Conservation (phyloP, 2,329 filamentous ascomycete species). For the Cercospora canescens region DNA sequence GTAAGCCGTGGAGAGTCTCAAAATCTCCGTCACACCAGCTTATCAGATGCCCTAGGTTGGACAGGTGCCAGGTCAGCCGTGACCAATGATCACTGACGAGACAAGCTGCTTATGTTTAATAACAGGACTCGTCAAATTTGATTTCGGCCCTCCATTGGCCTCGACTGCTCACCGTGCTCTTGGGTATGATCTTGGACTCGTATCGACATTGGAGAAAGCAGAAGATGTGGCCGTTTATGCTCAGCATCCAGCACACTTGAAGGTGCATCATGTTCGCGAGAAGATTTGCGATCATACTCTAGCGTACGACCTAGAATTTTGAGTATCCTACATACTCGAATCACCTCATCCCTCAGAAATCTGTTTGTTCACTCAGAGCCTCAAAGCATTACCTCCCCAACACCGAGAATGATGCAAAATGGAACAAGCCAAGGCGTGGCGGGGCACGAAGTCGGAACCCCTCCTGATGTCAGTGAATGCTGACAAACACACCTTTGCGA, state of each 20-base stretch:
- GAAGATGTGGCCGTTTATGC: conserved; percentile 47
- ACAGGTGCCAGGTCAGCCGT: conserved; percentile 20
- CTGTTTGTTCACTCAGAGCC: background rate
- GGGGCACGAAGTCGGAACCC: background rate
- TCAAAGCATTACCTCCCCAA: background rate
- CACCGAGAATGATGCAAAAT: background rate
- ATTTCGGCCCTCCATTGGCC: conserved; percentile 37
- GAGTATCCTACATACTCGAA: background rate
- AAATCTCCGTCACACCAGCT: background rate
- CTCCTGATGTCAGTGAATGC: background rate
- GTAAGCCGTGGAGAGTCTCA: background rate
- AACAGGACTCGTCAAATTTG: conserved; percentile 21
- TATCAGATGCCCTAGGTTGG: conserved; percentile 1
- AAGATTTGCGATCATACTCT: conserved; percentile 24
- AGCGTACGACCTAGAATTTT: conserved; percentile 28
- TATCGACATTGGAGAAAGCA: conserved; percentile 47
- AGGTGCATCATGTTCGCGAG: conserved; percentile 32
- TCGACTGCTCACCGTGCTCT: conserved; percentile 45
- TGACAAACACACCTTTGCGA: conserved; percentile 11
- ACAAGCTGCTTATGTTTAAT: background rate
- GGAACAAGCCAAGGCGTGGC: background rate
- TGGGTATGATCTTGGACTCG: conserved; percentile 48
- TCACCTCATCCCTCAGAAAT: background rate
- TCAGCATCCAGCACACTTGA: conserved; percentile 47
- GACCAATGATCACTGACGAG: background rate